phyloP scores from a whole-genome alignment of 2,329 filamentous ascomycete genomes.

The Juglanconis sp. region DNA sequence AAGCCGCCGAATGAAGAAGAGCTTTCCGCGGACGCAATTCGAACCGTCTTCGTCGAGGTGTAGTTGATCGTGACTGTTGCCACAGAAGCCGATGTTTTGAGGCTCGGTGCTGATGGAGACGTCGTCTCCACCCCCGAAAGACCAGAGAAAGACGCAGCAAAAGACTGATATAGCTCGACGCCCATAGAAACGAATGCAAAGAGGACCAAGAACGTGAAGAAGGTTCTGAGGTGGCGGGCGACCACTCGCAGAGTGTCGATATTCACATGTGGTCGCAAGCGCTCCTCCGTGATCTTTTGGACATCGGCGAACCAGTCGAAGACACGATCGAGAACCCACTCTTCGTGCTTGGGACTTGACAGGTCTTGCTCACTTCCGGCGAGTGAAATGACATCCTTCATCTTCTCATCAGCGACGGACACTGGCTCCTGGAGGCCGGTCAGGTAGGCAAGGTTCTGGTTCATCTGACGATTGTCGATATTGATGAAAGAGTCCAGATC shows the following conservation, averaged over 20 bases:
- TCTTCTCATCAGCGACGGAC: conserved; percentile 11
- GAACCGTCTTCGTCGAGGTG: conserved; percentile 35
- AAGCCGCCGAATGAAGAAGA: conserved; percentile 37
- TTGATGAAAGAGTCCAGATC: conserved; percentile 47
- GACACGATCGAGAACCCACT: background rate
- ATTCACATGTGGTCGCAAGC: background rate
- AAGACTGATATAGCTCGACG: background rate
- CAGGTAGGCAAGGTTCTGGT: conserved; percentile 49
- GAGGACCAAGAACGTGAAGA: background rate
- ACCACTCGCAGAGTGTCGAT: background rate
- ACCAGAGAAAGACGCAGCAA: background rate
- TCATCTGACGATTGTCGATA: conserved; percentile 51
- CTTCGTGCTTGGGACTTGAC: background rate
- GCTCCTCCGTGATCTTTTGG: background rate
- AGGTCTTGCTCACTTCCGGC: background rate
- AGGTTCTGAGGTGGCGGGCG: background rate
- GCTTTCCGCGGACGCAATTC: conserved; percentile 25
- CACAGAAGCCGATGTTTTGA: conserved; percentile 23
- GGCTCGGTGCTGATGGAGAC: background rate
- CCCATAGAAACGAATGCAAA: background rate
- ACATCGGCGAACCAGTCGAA: background rate
- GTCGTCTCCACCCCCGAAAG: background rate
- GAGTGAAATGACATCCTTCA: background rate
- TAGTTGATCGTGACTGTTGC: conserved; percentile 35
- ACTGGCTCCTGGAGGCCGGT: conserved; percentile 33